Base-by-base conservation (phyloP, 1,284 basidiomycete species). In the Fomitopsis palustris region DNA sequence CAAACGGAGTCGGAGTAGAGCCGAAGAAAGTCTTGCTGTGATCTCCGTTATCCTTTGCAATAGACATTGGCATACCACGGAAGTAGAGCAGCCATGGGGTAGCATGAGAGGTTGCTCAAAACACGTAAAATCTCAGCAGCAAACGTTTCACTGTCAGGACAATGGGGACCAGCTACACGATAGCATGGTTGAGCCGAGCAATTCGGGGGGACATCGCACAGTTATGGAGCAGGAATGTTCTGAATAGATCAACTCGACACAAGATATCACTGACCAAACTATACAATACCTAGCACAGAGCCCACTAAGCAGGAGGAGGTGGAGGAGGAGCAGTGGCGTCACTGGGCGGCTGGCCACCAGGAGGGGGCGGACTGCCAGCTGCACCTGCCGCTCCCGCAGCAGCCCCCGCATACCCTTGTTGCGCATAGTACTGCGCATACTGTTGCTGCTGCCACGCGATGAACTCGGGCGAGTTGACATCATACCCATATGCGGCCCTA, bases 401-500 rank as follows among this genome's bases (percentile, higher is more conserved):
- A 8, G 63, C 64, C 9, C 58, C 63, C 16, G 67, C 56, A 47
- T 71, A 70, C 0, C 76, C 77, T 55, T 75, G 71, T 56, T 78
- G 77, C 10, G 80, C 79, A 66, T 91, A 91, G 70, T 90, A 90
- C 62, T 90, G 86, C 12, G 78, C 80, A 65, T 91, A 90, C 65
- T 90, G 87, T 60, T 84, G 80, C 66, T 87, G 83, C 39, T 84
- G 82, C 90, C 90, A 92, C 69, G 90, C 83, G 69, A 91, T 92
- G 73, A 92, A 92, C 67, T 91, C 81, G 2, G 82, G 70, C 3
- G 89, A 88, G 68, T 92, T 93, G 64, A 95, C 90, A 69, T 95
- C 92, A 73, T 95, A 95, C 9, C 93, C 93, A 70, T 93, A 93
- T 16, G 89, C 87, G 60, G 92, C 89, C 90, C 91, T 92, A 64